Evolutionary conservation across 148 eudicot species (phyloP).

Genomic region (Silene latifolia): DNA sequence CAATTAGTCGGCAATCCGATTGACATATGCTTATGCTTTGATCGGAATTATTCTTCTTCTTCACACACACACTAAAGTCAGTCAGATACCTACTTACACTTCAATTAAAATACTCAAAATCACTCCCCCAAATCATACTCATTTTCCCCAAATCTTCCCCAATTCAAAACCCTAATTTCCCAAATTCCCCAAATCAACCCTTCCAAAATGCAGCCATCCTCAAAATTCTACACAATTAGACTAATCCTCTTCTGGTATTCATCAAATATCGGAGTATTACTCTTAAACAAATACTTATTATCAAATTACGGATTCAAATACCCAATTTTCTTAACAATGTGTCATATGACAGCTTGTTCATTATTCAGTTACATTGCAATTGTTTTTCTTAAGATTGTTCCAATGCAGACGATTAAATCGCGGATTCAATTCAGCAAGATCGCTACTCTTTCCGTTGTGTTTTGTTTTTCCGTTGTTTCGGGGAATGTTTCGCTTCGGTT

Average conservation of each 20-base stretch:
- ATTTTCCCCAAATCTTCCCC: no score
- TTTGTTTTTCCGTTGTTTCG: slow-evolving; percentile 69
- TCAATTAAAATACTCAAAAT: not conserved
- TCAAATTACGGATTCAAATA: slow-evolving; percentile 81
- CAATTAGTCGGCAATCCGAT: no score
- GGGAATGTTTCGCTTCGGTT: slow-evolving; percentile 73
- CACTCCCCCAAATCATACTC: not conserved
- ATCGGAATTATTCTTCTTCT: not conserved
- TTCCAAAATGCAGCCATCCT: slow-evolving; percentile 36
- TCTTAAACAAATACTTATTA: slow-evolving; percentile 71
- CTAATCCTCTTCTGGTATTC: slow-evolving; percentile 74
- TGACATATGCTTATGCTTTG: no score
- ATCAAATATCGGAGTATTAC: slow-evolving; percentile 75
- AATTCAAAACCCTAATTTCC: slow-evolving; percentile 19
- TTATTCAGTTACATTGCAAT: slow-evolving; percentile 69
- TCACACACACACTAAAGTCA: not conserved
- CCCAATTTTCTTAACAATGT: slow-evolving; percentile 89
- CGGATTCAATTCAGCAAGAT: slow-evolving; percentile 65
- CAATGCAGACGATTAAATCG: slow-evolving; percentile 64
- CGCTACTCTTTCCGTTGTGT: slow-evolving; percentile 53
- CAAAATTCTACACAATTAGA: slow-evolving; percentile 57
- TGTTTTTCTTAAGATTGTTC: slow-evolving; percentile 62
- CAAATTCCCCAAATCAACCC: not conserved
- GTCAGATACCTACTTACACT: not conserved
- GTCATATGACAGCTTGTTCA: slow-evolving; percentile 92